Base-by-base conservation (phyloP, 805 yeast species). In the Starmera dryadoides region DNA sequence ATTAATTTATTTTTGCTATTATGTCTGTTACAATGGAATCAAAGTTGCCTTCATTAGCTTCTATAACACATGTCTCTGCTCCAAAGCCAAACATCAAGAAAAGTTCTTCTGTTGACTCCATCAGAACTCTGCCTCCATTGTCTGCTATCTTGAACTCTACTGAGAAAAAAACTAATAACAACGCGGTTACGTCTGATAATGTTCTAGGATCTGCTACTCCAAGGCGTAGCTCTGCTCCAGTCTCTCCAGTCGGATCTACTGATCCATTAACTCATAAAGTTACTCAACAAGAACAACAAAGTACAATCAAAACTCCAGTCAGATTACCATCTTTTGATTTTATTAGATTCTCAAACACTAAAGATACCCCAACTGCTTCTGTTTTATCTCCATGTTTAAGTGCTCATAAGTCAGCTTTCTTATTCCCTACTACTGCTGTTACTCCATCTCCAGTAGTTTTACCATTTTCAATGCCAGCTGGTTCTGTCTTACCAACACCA, bases 301-400 rank as follows among this genome's bases (percentile, higher is more conserved):
- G 42, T 21, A 34, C 34, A 20, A 15, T 17, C 10, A 44, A 46
- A 19, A 54, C 56, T 3, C 58, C 58, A 10, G 23, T 53, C 4
- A 51, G 54, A 44, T 42, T 54, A 4, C 59, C 59, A 2, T 53
- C 58, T 2, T 48, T 53, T 34, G 55, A 52, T 20, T 46, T 56
- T 4, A 34, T 54, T 22, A 44, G 44, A 19, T 44, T 53, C 15
- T n/a, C n/a, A n/a, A n/a, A n/a, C n/a, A 46, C 47, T 21, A 34
- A 44, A 5, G 25, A 23, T 4, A 12, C 9, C n/a, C 42, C 41
- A 18, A 3, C 31, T 1, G 8, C 23, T 21, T 21, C 23, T 6
- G 3, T 30, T 10, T 3, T n/a, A 7, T 21, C 23, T 21, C 23
- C 9, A 21, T 9, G 8, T 21, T 21, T 9, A n/a, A n/a, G n/a